phyloP scores from a whole-genome alignment of 148 eudicot species.

The Silene uniflora region DNA sequence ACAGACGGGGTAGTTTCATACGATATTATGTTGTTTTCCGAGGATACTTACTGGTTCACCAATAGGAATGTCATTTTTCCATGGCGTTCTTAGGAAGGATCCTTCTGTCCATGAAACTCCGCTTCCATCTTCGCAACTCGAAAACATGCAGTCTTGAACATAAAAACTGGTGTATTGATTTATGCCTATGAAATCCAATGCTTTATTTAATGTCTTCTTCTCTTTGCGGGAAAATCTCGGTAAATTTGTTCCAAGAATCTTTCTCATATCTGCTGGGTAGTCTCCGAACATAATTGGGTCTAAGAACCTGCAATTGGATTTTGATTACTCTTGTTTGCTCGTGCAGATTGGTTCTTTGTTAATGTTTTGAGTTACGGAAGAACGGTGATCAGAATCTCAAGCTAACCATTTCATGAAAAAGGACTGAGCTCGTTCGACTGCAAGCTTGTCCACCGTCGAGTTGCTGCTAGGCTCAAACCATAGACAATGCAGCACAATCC shows the following conservation, averaged over 20 bases:
- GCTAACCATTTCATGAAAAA: too few relatives aligned
- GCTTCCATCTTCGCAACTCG: slow-evolving; percentile 40
- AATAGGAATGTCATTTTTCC: slow-evolving; percentile 43
- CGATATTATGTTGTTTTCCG: neutral
- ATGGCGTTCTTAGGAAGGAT: slow-evolving; percentile 33
- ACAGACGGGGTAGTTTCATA: neutral
- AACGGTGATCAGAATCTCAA: neutral
- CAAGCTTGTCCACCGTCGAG: slow-evolving; percentile 49
- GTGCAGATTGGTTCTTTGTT: neutral
- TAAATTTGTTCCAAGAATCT: slow-evolving; percentile 41
- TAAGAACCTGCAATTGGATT: slow-evolving; percentile 46
- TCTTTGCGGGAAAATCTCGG: slow-evolving; percentile 45
- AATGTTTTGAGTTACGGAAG: neutral
- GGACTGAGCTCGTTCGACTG: too few relatives aligned
- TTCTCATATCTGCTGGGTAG: slow-evolving; percentile 57
- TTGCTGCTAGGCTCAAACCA: slow-evolving; percentile 69
- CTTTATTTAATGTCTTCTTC: slow-evolving; percentile 29
- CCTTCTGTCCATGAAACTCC: slow-evolving; percentile 64
- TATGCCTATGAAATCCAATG: slow-evolving; percentile 64
- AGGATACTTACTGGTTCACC: slow-evolving; percentile 60
- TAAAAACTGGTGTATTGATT: slow-evolving; percentile 72
- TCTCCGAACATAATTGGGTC: slow-evolving; percentile 64
- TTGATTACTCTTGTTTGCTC: neutral
- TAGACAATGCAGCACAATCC: slow-evolving; percentile 52
- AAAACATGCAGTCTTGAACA: slow-evolving; percentile 61